Percentiles rank a stretch among this genome's conserved stretches.
These are phyloP conservation scores for Gaertneriomyces semiglobifer DNA, from an alignment of 192 early-diverging fungal genomes.

Conservation along the genomic window DNA sequence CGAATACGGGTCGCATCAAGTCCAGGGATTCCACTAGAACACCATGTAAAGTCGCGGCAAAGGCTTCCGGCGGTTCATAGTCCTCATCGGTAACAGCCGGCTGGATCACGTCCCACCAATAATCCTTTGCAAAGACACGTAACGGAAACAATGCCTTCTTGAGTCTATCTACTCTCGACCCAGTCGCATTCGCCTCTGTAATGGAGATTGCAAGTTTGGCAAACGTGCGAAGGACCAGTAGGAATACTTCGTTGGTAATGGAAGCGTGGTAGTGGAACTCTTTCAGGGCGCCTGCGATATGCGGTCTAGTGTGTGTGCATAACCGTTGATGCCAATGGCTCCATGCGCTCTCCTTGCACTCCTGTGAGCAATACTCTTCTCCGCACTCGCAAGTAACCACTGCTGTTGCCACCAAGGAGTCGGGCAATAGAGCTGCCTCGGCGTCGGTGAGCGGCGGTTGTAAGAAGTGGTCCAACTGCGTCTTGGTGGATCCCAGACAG, in stretches of 20 bases:
- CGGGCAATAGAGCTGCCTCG: neutral
- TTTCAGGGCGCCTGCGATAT: neutral
- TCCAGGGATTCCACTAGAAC: constrained; percentile 24
- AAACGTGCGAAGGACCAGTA: constrained; percentile 25
- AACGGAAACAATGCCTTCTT: constrained; percentile 23
- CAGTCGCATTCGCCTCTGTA: no score
- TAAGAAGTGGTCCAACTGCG: constrained; percentile 18
- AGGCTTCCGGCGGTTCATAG: constrained; percentile 6
- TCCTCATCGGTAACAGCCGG: constrained; percentile 20
- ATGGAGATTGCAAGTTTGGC: constrained; percentile 10
- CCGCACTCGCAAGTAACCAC: neutral
- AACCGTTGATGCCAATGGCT: constrained; percentile 11
- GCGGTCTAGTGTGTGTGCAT: constrained; percentile 11
- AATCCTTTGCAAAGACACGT: constrained; percentile 26
- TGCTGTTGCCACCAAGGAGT: neutral
- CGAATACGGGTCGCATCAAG: neutral
- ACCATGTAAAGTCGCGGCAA: constrained; percentile 5
- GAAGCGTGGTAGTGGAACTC: constrained; percentile 31
- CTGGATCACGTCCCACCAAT: constrained; percentile 34
- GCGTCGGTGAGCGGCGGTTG: constrained; percentile 10
- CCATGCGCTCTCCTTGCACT: constrained; percentile 21
- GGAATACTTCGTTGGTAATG: constrained; percentile 33
- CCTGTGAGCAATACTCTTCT: constrained; percentile 23
- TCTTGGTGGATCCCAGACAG: constrained; percentile 14
- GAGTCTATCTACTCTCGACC: neutral